phyloP scores from a whole-genome alignment of 208 protist genomes.

The Leptomonas pyrrhocoris region DNA sequence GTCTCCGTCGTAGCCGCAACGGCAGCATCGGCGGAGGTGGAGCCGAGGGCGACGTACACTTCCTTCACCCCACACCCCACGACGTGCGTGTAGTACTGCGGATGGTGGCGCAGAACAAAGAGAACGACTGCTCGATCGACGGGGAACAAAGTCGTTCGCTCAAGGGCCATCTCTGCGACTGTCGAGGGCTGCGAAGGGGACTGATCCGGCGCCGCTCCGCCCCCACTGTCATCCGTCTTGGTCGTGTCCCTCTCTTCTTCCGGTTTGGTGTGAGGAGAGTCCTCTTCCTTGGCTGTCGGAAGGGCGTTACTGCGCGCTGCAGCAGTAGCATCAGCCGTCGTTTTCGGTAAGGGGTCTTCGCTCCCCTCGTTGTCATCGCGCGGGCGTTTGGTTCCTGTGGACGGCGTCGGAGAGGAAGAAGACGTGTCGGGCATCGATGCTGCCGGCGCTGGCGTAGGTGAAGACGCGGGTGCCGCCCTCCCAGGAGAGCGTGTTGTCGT shows the following conservation, averaged over 20 bases:
- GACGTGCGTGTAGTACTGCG: conserved; percentile 59
- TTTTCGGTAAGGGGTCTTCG: not conserved
- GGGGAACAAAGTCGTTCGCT: conserved; percentile 49
- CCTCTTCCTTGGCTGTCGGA: not conserved
- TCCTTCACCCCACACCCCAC: conserved; percentile 67
- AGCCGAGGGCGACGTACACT: conserved; percentile 37
- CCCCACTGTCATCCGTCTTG: not conserved
- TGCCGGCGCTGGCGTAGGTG: not conserved
- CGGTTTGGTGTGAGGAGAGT: not conserved
- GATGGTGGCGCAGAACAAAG: conserved; percentile 73
- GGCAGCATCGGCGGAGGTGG: not conserved
- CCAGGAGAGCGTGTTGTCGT: not conserved
- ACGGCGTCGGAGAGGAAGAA: not conserved
- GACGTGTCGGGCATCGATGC: not conserved
- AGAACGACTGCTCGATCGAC: conserved; percentile 48
- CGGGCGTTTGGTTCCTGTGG: not conserved
- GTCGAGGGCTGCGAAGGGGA: not conserved
- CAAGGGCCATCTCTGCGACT: not conserved
- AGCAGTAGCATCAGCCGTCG: not conserved
- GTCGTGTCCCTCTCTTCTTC: not conserved
- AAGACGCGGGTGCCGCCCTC: not conserved
- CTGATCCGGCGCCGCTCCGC: not conserved
- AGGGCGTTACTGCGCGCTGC: too few relatives aligned
- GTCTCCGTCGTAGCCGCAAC: not conserved
- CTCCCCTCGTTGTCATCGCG: not conserved